A percentile compares a stretch with the other conserved stretches of the same genome.
phyloP scores from a whole-genome alignment of 1,284 basidiomycete species.

The Cryptococcus sp. region DNA sequence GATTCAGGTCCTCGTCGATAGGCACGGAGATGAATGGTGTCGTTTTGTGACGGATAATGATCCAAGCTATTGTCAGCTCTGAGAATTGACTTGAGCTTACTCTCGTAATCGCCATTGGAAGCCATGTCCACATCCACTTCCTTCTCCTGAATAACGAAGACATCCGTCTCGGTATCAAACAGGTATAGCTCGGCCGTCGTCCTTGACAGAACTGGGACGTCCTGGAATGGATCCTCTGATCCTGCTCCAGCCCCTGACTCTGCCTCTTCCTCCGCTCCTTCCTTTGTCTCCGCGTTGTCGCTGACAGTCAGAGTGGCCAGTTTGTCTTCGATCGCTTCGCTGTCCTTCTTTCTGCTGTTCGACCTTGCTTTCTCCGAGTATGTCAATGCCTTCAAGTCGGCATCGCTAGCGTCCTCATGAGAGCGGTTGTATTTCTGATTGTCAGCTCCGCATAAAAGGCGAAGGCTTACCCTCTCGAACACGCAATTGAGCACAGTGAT shows the following conservation, averaged over 20 bases:
- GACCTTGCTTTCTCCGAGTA: neutral
- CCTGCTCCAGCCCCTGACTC: constrained; percentile 10
- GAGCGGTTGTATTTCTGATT: constrained; percentile 67
- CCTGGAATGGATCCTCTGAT: constrained; percentile 41
- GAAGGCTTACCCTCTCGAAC: constrained; percentile 61
- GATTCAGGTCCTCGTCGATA: constrained; percentile 57
- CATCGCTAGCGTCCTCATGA: constrained; percentile 65
- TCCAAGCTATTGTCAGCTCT: constrained; percentile 35
- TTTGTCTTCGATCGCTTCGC: constrained; percentile 1
- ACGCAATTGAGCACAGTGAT: constrained; percentile 90
- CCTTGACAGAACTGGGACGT: constrained; percentile 41
- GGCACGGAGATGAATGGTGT: constrained; percentile 47
- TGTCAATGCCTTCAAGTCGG: constrained; percentile 64
- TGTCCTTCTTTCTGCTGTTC: neutral
- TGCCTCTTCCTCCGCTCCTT: no score
- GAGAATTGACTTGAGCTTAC: constrained; percentile 17
- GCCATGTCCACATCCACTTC: constrained; percentile 65
- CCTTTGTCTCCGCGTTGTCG: neutral
- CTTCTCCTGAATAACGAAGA: constrained; percentile 69
- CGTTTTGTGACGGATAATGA: constrained; percentile 41
- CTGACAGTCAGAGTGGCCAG: constrained; percentile 7
- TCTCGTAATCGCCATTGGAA: constrained; percentile 54
- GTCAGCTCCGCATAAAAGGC: neutral
- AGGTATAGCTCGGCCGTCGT: constrained; percentile 56
- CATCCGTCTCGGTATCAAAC: constrained; percentile 67